A percentile compares a stretch with the other conserved stretches of the same genome.
Conservation (phyloP, 192 early-diverging fungal species). For the Gigaspora rosea region DNA sequence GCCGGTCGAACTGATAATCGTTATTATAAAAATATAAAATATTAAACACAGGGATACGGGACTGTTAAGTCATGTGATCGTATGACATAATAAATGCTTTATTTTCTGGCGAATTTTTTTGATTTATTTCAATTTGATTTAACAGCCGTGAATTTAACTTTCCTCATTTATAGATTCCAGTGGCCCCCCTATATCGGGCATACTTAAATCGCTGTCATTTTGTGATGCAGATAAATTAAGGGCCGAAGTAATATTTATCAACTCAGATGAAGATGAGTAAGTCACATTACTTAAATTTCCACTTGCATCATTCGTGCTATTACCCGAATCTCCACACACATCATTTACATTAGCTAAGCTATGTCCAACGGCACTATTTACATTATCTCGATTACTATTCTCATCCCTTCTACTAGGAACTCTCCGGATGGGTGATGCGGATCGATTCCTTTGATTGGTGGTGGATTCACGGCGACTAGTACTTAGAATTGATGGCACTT, state of each 20-base stretch:
- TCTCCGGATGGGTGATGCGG: not conserved
- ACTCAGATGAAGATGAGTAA: conserved; percentile 21
- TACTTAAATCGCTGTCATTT: conserved; percentile 25
- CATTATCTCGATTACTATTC: conserved; percentile 7
- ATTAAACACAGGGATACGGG: too few relatives aligned
- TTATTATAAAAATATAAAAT: too few relatives aligned
- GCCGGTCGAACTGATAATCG: too few relatives aligned
- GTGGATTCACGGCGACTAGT: not conserved
- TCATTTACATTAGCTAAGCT: not conserved
- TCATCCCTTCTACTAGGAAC: conserved; percentile 18
- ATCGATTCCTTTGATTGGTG: conserved; percentile 2
- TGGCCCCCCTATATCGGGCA: conserved; percentile 10
- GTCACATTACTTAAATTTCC: conserved; percentile 17
- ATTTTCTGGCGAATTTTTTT: too few relatives aligned
- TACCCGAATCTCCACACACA: conserved; percentile 1
- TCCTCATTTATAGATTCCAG: conserved; percentile 29
- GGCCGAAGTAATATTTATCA: conserved; percentile 26
- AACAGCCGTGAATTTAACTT: not conserved
- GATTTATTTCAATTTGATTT: too few relatives aligned
- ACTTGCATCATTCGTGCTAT: not conserved
- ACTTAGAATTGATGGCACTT: not conserved
- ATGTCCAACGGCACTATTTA: too few relatives aligned
- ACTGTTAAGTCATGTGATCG: too few relatives aligned
- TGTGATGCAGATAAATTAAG: conserved; percentile 30
- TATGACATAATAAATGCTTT: too few relatives aligned